phyloP scores from a whole-genome alignment of 768 basidiomycete genomes.

The Suillus luteus region DNA sequence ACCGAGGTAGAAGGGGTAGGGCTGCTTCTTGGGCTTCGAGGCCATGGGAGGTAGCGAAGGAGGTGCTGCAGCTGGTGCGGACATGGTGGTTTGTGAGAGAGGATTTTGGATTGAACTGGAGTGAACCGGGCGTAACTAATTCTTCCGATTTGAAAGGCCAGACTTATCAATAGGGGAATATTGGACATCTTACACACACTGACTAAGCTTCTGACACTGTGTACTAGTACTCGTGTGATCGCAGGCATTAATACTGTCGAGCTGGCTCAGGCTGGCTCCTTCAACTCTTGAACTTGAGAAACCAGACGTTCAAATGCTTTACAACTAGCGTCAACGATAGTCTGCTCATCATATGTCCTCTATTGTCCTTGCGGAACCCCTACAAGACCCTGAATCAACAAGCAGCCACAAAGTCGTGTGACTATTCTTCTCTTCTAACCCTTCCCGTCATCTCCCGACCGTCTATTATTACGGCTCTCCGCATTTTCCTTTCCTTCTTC shows the following conservation, averaged over 20 bases:
- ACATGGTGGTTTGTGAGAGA: constrained; percentile 7
- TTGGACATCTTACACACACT: not conserved
- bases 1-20: constrained; percentile 87
- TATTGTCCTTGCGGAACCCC: not conserved
- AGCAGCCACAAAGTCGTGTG: not conserved
- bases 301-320: not conserved
- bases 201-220: not conserved
- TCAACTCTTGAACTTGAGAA: too few species aligned
- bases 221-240: not conserved
- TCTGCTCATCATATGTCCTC: too few species aligned
- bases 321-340: not conserved
- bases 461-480: not conserved
- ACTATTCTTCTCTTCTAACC: not conserved
- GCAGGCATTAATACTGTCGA: not conserved
- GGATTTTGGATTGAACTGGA: not conserved
- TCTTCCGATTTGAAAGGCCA: constrained; percentile 2
- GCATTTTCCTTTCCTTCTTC: not conserved
- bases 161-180: constrained; percentile 6
- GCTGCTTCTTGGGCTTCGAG: constrained; percentile 51
- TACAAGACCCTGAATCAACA: not conserved
- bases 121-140: constrained; percentile 10
- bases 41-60: constrained; percentile 13
- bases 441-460: constrained; percentile 3
- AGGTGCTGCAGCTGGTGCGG: not conserved
- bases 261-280: not conserved